phyloP scores from a whole-genome alignment of 805 yeast genomes.

The Candida ipomoeae region DNA sequence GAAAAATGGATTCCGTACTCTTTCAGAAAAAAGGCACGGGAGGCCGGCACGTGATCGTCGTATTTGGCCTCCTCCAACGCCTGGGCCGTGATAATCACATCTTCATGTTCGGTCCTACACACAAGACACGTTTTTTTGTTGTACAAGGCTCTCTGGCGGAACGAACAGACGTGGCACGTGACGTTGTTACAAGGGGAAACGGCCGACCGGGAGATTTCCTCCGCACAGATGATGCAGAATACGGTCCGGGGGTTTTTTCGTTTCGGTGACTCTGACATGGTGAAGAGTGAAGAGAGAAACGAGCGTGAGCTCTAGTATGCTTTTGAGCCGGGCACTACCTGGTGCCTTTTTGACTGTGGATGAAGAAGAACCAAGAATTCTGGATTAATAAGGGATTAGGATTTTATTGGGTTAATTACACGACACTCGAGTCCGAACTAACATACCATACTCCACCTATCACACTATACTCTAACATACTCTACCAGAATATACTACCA shows the following conservation, averaged over 20 bases:
- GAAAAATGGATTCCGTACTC: constrained; percentile 60
- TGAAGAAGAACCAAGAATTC: too few relatives aligned
- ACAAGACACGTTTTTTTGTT: constrained; percentile 71
- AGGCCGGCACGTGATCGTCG: constrained; percentile 30
- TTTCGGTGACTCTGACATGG: not conserved
- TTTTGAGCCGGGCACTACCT: not conserved
- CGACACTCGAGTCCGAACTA: too few relatives aligned
- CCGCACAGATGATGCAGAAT: constrained; percentile 82
- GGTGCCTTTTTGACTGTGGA: not conserved
- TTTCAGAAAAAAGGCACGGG: constrained; percentile 34
- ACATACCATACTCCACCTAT: too few relatives aligned
- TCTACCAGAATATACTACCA: too few relatives aligned
- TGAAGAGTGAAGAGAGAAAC: not conserved
- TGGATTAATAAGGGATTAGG: too few relatives aligned
- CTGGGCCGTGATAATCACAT: constrained; percentile 55
- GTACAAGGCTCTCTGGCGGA: constrained; percentile 79
- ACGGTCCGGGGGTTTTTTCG: constrained; percentile 16
- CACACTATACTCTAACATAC: too few relatives aligned
- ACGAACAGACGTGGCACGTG: constrained; percentile 77
- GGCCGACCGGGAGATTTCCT: constrained; percentile 58
- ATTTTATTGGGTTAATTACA: too few relatives aligned
- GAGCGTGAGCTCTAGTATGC: not conserved
- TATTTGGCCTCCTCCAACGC: constrained; percentile 27
- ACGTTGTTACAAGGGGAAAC: constrained; percentile 79
- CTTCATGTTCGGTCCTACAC: constrained; percentile 69